Percentiles rank a stretch among this genome's conserved stretches.
phyloP scores from a whole-genome alignment of 345 rosid species.

The Arabidopsis arenosa region DNA sequence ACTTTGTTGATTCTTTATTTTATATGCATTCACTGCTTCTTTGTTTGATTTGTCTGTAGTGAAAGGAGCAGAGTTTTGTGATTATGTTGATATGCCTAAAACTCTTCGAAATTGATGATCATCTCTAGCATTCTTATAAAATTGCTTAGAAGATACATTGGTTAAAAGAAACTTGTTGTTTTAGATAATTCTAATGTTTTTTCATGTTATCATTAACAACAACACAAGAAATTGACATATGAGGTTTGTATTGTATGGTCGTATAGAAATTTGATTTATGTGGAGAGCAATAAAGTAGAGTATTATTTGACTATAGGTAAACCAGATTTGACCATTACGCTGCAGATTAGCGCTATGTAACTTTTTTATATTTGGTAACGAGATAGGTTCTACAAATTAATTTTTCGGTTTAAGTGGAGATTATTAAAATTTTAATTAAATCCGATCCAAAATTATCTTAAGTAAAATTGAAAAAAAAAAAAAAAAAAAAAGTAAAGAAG shows the following conservation, averaged over 20 bases:
- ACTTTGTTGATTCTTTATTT: conserved; percentile 17
- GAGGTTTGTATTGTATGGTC: background rate
- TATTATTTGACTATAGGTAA: conserved; percentile 23
- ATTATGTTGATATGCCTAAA: conserved; percentile 30
- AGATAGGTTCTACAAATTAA: background rate
- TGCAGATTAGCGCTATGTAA: background rate
- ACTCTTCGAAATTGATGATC: conserved; percentile 1
- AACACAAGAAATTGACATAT: background rate
- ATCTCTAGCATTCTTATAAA: background rate
- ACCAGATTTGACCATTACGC: conserved; percentile 33
- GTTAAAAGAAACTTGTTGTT: background rate
- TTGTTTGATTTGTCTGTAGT: conserved; percentile 26
- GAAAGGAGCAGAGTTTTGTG: conserved; percentile 36
- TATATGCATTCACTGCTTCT: background rate
- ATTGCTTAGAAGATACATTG: background rate
- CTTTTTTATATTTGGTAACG: background rate
- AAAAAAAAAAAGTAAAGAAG: background rate
- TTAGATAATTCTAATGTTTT: background rate
- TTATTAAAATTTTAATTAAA: background rate
- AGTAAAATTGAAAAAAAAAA: background rate
- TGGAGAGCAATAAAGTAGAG: conserved; percentile 14
- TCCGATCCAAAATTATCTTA: background rate
- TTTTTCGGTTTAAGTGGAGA: background rate
- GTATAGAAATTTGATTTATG: conserved; percentile 13
- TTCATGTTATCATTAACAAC: background rate